A percentile compares a stretch with the other conserved stretches of the same genome.
Conservation (phyloP, 2,329 filamentous ascomycete genomes). For the Diaporthe longicolla region DNA sequence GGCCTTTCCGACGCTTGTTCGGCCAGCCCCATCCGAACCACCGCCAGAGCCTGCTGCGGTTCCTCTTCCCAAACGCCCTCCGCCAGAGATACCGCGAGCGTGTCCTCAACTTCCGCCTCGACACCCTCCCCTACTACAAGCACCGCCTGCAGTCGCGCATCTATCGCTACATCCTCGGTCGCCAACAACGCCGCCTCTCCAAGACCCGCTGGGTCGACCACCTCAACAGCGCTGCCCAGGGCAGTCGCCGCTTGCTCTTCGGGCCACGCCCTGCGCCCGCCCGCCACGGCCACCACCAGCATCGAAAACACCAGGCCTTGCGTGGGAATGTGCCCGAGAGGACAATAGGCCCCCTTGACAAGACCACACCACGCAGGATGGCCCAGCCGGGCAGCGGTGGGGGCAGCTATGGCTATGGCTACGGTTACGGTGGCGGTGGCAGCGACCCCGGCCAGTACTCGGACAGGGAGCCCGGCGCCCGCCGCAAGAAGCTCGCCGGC, state of each 20-base stretch:
- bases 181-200: constrained; percentile 69
- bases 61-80: constrained; percentile 75
- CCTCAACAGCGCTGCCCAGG: constrained; percentile 50
- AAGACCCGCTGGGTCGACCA: constrained; percentile 62
- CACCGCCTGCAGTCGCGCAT: constrained; percentile 81
- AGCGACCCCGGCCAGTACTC: constrained; percentile 46
- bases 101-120: constrained; percentile 79
- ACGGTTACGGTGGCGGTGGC: constrained; percentile 12
- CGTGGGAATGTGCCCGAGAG: constrained; percentile 32
- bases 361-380: constrained; percentile 43
- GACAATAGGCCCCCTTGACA: constrained; percentile 40
- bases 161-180: constrained; percentile 79
- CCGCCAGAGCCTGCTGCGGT: constrained; percentile 69
- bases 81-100: constrained; percentile 75
- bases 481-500: constrained; percentile 82
- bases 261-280: constrained; percentile 51
- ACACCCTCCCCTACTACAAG: constrained; percentile 79
- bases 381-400: constrained; percentile 47
- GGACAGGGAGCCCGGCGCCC: constrained; percentile 73
- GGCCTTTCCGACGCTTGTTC: constrained; percentile 53
- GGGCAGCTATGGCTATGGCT: constrained; percentile 49
- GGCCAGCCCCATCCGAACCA: constrained; percentile 57
- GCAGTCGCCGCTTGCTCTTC: constrained; percentile 62
- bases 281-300: constrained; percentile 49
- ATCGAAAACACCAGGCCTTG: not conserved